Percentiles rank a stretch among this genome's conserved stretches.
phyloP scores from a whole-genome alignment of 345 rosid species.

The Mercurialis annua region DNA sequence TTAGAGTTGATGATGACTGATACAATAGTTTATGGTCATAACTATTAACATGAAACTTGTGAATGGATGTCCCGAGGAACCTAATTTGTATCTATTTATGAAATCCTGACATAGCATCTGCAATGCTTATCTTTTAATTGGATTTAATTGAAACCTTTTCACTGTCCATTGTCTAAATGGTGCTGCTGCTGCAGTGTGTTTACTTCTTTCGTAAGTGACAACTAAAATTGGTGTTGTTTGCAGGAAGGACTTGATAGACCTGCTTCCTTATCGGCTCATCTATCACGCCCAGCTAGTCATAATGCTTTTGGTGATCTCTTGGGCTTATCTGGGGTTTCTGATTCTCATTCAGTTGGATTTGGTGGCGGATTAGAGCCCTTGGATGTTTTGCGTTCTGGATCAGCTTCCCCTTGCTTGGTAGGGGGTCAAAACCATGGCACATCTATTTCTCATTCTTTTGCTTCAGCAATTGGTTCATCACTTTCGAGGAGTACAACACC shows the following conservation, averaged over 20 bases:
- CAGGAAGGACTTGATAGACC: constrained; percentile 76
- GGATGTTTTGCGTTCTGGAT: constrained; percentile 46
- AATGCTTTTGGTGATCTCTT: constrained; percentile 59
- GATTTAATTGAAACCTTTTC: not conserved
- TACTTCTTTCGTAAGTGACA: not conserved
- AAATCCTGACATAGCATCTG: no score
- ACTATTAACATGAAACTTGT: no score
- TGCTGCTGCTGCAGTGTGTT: not conserved
- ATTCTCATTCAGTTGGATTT: constrained; percentile 38
- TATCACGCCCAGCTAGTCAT: constrained; percentile 65
- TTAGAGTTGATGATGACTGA: no score
- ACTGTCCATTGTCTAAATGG: no score
- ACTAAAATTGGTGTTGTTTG: constrained; percentile 24
- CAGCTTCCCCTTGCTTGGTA: constrained; percentile 37
- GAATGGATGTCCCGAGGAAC: no score
- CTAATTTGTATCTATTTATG: no score
- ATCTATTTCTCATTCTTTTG: constrained; percentile 36
- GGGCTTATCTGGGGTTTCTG: constrained; percentile 36
- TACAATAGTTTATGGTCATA: no score
- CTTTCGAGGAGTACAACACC: constrained; percentile 67
- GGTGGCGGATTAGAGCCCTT: constrained; percentile 40
- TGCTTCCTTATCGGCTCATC: constrained; percentile 48
- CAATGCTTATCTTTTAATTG: not conserved
- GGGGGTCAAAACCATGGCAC: constrained; percentile 36
- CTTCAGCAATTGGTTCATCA: constrained; percentile 55